Evolutionary conservation across 345 rosid genomes (phyloP).

Genomic region (Eucalyptus curtisii): DNA sequence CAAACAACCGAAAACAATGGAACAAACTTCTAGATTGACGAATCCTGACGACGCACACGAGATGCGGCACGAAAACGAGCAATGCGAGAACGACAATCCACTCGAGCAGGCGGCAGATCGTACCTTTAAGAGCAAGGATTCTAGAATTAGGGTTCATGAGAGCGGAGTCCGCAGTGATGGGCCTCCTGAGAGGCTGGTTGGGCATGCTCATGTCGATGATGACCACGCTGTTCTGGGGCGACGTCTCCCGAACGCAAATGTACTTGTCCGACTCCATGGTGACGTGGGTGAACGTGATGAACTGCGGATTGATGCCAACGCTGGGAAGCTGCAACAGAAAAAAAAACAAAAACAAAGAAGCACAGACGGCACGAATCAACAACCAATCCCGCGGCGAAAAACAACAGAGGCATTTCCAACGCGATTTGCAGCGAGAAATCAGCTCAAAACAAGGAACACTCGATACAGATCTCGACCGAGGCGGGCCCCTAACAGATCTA

Average conservation of each 20-base stretch:
- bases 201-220: conserved; percentile 82
- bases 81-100: not conserved
- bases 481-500: not conserved
- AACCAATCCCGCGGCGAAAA: not conserved
- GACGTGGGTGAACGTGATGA: conserved; percentile 68
- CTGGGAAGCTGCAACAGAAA: conserved; percentile 42
- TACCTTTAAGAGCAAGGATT: conserved; percentile 33
- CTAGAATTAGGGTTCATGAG: conserved; percentile 57
- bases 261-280: conserved; percentile 89
- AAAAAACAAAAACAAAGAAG: not conserved
- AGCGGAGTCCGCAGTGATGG: conserved; percentile 81
- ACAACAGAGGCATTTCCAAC: not conserved
- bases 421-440: not conserved
- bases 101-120: not conserved
- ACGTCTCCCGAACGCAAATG: conserved; percentile 77
- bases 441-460: not conserved
- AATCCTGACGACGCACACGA: not conserved
- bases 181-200: conserved; percentile 70
- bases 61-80: not conserved
- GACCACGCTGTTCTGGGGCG: conserved; percentile 80
- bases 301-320: conserved; percentile 67
- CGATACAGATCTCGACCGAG: not conserved
- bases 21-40: not conserved
- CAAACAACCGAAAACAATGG: not conserved
- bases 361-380: not conserved